Evolutionary conservation across 2,329 filamentous ascomycete genomes (phyloP).

Genomic region (Trichoderma sp.): DNA sequence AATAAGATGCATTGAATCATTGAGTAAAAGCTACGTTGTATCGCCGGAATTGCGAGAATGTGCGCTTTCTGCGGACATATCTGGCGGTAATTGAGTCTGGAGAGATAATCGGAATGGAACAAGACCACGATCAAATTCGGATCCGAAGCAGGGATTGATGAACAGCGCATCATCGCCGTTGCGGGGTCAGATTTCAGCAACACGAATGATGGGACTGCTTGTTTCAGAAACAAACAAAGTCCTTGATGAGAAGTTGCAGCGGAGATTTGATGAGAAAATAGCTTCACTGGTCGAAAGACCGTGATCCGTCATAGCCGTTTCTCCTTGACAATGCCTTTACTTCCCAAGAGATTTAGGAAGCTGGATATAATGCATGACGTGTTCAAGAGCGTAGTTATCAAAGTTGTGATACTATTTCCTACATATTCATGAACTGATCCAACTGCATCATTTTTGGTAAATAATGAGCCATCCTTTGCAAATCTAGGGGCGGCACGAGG

Average conservation of each 20-base stretch:
- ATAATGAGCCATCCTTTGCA: neutral
- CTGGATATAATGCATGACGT: neutral
- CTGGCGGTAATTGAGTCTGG: neutral
- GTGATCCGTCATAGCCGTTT: neutral
- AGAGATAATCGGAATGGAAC: neutral
- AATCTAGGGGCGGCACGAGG: neutral
- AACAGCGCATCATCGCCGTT: neutral
- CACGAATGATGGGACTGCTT: neutral
- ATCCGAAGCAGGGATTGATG: neutral
- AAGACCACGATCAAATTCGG: neutral
- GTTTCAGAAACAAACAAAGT: neutral
- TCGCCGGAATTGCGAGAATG: neutral
- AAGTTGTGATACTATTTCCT: neutral
- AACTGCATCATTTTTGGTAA: neutral
- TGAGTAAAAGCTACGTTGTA: neutral
- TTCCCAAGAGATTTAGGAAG: neutral
- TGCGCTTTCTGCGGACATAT: neutral
- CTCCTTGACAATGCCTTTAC: neutral
- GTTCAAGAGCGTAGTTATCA: neutral
- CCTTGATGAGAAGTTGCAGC: neutral
- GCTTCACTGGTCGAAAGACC: neutral
- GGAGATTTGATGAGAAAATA: neutral
- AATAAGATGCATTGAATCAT: neutral
- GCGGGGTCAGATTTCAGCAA: neutral
- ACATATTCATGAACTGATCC: neutral